phyloP scores from a whole-genome alignment of 441 rosid species.

The Macaranga tanarius region DNA sequence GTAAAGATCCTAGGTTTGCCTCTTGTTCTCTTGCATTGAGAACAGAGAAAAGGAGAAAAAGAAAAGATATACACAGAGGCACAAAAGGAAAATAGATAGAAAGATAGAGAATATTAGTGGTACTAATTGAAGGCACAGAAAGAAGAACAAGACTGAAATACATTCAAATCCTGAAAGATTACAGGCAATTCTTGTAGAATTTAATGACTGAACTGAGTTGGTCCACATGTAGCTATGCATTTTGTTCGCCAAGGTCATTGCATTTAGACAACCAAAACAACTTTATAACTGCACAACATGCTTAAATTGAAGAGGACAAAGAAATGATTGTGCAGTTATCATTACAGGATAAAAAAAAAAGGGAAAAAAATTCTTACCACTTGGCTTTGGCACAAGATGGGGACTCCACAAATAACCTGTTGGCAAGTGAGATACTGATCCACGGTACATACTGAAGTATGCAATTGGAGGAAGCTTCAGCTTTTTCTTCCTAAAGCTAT shows the following conservation, averaged over 20 bases:
- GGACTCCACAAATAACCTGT: constrained; percentile 99
- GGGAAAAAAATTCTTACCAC: constrained; percentile 44
- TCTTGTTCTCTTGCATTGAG: background rate
- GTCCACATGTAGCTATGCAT: background rate
- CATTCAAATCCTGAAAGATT: background rate
- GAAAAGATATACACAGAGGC: no score
- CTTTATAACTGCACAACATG: background rate
- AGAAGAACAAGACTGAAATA: background rate
- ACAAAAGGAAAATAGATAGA: no score
- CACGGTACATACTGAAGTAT: constrained; percentile 90
- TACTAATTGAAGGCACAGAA: background rate
- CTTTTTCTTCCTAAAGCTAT: constrained; percentile 87
- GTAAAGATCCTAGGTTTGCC: background rate
- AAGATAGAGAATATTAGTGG: no score
- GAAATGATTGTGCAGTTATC: background rate
- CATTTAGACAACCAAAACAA: background rate
- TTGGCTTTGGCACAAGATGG: constrained; percentile 94
- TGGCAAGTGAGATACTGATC: constrained; percentile 94
- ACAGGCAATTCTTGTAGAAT: background rate
- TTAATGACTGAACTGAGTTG: background rate
- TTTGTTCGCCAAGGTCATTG: background rate
- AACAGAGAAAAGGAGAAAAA: no score
- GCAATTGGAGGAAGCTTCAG: constrained; percentile 87
- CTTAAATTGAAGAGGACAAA: background rate
- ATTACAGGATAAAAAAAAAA: background rate